Percentiles rank a stretch among this genome's conserved stretches.
Conservation (phyloP, 495 filamentous ascomycete species). For the Zalerion maritima region DNA sequence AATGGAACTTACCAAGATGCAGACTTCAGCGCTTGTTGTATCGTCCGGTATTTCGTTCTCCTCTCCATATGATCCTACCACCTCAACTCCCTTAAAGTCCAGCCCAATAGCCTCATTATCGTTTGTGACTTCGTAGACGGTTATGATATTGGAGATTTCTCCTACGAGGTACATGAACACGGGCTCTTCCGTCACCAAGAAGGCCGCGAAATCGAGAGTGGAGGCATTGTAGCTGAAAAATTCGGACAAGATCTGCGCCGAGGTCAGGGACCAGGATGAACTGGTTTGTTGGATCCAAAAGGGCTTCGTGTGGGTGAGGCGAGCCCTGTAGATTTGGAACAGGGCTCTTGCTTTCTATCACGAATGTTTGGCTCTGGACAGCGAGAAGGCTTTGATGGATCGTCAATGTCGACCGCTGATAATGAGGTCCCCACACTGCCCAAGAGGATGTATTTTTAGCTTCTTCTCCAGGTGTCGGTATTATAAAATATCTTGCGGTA, state of each 20-base stretch:
- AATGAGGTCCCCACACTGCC: constrained; percentile 14
- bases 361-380: constrained; percentile 38
- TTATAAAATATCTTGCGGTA: too few relatives aligned
- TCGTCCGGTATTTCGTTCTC: constrained; percentile 15
- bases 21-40: constrained; percentile 42
- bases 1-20: constrained; percentile 36
- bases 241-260: constrained; percentile 52
- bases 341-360: constrained; percentile 31
- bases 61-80: constrained; percentile 30
- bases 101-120: constrained; percentile 23
- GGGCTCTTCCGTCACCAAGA: constrained; percentile 30
- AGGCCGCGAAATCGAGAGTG: constrained; percentile 33
- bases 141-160: constrained; percentile 46
- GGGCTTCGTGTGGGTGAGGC: constrained; percentile 55
- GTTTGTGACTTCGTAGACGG: constrained; percentile 37
- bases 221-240: constrained; percentile 40
- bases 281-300: constrained; percentile 52
- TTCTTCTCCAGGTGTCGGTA: too few relatives aligned
- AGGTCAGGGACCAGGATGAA: constrained; percentile 58
- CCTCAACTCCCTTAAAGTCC: constrained; percentile 32
- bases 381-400: constrained; percentile 19
- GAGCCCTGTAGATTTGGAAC: constrained; percentile 41
- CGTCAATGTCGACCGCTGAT: constrained; percentile 11
- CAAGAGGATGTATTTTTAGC: too few relatives aligned
- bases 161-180: constrained; percentile 47